phyloP scores from a whole-genome alignment of 1,139 yeast species.

The Protomyces pachydermus region DNA sequence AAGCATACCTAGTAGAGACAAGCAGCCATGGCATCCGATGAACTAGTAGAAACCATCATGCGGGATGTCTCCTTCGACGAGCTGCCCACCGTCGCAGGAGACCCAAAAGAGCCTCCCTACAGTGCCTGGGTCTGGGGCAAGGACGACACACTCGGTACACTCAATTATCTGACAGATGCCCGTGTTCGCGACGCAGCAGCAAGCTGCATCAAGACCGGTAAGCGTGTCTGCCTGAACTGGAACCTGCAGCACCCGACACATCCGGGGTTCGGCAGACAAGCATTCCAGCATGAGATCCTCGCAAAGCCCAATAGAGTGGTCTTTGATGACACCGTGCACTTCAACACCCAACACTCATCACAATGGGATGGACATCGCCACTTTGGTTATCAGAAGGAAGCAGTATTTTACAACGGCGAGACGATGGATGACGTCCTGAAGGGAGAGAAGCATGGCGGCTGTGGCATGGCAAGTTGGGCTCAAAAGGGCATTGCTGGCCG shows the following conservation, averaged over 20 bases:
- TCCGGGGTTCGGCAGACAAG: constrained; percentile 16
- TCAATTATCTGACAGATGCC: constrained; percentile 26
- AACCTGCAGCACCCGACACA: constrained; percentile 14
- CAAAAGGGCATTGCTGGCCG: constrained; percentile 39
- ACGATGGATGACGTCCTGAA: constrained; percentile 35
- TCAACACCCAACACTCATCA: constrained; percentile 39
- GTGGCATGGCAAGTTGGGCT: constrained; percentile 36
- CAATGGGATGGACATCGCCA: constrained; percentile 42
- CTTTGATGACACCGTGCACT: constrained; percentile 36
- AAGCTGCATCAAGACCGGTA: constrained; percentile 14
- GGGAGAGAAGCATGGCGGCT: constrained; percentile 36
- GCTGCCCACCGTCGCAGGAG: constrained; percentile 24
- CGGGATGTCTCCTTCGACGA: constrained; percentile 4
- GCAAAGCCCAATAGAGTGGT: constrained; percentile 12
- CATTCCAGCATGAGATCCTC: constrained; percentile 12
- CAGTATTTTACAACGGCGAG: constrained; percentile 36
- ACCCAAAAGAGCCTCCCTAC: constrained; percentile 28
- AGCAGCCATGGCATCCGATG: background rate
- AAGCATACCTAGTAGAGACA: background rate
- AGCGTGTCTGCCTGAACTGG: constrained; percentile 28
- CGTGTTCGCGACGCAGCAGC: constrained; percentile 18
- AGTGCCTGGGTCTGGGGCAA: constrained; percentile 30
- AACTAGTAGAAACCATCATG: background rate
- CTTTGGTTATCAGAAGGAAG: constrained; percentile 33
- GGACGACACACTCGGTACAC: constrained; percentile 29